These are phyloP conservation scores for Rutstroemia sp. DNA, from an alignment of 2,329 filamentous ascomycete genomes.

Conservation along the genomic window DNA sequence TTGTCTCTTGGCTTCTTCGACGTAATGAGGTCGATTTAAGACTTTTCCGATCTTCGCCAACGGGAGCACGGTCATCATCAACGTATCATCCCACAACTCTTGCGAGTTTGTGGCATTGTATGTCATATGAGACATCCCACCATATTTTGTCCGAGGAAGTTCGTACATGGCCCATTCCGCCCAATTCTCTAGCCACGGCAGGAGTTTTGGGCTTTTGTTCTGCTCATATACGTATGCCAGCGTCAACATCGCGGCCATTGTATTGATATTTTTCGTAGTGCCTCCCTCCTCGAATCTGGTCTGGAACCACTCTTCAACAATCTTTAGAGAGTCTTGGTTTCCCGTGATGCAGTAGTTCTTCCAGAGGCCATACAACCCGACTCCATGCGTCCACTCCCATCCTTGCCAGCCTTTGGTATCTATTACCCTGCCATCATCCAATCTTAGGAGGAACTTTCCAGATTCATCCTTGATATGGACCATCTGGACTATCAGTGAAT, in stretches of 20 bases:
- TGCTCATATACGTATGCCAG: slow-evolving; percentile 73
- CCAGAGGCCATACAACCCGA: slow-evolving; percentile 75
- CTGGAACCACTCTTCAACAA: slow-evolving; percentile 68
- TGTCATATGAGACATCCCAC: slow-evolving; percentile 34
- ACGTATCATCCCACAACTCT: slow-evolving; percentile 77
- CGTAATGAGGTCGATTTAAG: slow-evolving; percentile 61
- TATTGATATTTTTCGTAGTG: slow-evolving; percentile 76
- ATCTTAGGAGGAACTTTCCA: slow-evolving; percentile 63
- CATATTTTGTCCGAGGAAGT: slow-evolving; percentile 61
- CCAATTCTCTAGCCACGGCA: slow-evolving; percentile 75
- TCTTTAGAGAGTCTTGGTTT: slow-evolving; percentile 49
- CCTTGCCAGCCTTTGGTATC: slow-evolving; percentile 69
- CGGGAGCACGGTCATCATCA: slow-evolving; percentile 83
- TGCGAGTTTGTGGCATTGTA: slow-evolving; percentile 60
- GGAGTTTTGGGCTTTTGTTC: slow-evolving; percentile 58
- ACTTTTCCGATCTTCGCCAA: slow-evolving; percentile 65
- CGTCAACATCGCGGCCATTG: slow-evolving; percentile 71
- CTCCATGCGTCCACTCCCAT: slow-evolving; percentile 79
- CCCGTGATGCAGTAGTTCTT: slow-evolving; percentile 72
- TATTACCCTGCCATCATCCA: slow-evolving; percentile 67
- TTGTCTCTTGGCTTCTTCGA: slow-evolving; percentile 71
- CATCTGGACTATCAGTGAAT: slow-evolving; percentile 63
- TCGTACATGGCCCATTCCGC: slow-evolving; percentile 78
- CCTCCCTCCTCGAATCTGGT: slow-evolving; percentile 44
- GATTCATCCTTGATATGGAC: slow-evolving; percentile 71